Percentiles rank a stretch among this genome's conserved stretches.
Conservation (phyloP, 495 filamentous ascomycete genomes). For the Neurospora discreta region DNA sequence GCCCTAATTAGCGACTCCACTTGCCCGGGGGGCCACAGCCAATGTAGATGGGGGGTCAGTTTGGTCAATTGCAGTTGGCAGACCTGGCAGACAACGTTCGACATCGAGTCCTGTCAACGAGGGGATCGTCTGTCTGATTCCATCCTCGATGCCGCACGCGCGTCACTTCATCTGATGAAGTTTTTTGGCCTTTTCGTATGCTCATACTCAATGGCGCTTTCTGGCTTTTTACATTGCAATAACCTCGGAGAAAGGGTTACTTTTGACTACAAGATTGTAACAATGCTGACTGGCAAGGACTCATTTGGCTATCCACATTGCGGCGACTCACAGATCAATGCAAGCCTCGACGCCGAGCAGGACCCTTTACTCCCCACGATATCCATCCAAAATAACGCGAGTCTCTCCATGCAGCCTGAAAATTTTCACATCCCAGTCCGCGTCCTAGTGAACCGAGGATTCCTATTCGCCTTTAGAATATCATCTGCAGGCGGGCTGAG, state of each 20-base stretch:
- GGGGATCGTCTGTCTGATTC: neutral
- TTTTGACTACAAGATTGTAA: neutral
- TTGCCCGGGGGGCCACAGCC: neutral
- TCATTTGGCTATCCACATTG: neutral
- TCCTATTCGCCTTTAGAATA: neutral
- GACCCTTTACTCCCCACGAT: neutral
- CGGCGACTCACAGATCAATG: neutral
- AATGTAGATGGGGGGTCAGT: neutral
- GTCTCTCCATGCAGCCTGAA: neutral
- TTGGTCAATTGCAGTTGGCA: neutral
- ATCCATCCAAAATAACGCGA: neutral
- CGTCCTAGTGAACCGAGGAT: neutral
- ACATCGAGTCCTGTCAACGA: neutral
- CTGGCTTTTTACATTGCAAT: neutral
- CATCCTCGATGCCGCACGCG: neutral
- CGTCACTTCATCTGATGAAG: neutral
- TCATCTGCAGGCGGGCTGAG: neutral
- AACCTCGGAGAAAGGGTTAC: too few relatives aligned
- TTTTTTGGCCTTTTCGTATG: neutral
- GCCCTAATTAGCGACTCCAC: neutral
- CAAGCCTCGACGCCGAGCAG: neutral
- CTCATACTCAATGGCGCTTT: neutral
- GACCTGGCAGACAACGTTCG: neutral
- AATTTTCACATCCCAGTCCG: neutral
- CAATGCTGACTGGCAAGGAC: neutral